Evolutionary conservation across 371 early-diverging fungal genomes (phyloP), one percentile per base, ranked within the genome.

Genomic region (Lichtheimia hyalospora): DNA sequence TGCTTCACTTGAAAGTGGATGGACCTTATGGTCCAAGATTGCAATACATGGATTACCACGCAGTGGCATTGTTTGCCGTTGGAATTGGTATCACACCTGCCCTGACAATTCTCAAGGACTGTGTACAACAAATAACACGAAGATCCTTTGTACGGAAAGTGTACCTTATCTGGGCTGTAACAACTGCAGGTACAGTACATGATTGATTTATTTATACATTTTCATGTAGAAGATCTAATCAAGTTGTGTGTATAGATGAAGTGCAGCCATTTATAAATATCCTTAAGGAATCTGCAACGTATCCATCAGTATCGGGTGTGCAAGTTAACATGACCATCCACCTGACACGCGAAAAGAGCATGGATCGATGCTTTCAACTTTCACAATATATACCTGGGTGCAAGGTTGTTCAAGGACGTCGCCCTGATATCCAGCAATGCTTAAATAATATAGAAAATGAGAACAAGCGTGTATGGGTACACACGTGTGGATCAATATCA

Each of bases 81-180:
- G 79, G 79, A 50, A 73, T 78, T 39, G 79, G 79, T 66, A 58
- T 69, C 25, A 78, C 79, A 2, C 79, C 79, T 23, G 73, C 73
- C 0, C 49, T 78, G 51, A 63, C 71, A 10, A 62, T 78, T 7
- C 59, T 75, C 44, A 75, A 78, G 41, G 73, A 78, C 15, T 63
- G 66, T 54, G 61, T 73, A 6, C 73, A 75, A 21, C 59, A 63
- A n/a, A 68, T 58, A 24, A 68, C 18, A 56, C 46, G 8, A 66
- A 71, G 4, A 71, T 78, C 24, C 13, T 51, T 34, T 40, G 59
- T 58, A 14, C 51, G 43, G 15, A 28, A 46, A 14, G 40, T 51
- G n/a, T 58, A 24, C 34, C 40, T 58, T 16, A 24, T 50, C 23
- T 58, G 59, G 59, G 51, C 59, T 21, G 27, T 46, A 1, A 51